A percentile compares a stretch with the other conserved stretches of the same genome.
These are phyloP conservation scores for Nothophoma quercina DNA, from an alignment of 2,329 filamentous ascomycete species.

Conservation along the genomic window DNA sequence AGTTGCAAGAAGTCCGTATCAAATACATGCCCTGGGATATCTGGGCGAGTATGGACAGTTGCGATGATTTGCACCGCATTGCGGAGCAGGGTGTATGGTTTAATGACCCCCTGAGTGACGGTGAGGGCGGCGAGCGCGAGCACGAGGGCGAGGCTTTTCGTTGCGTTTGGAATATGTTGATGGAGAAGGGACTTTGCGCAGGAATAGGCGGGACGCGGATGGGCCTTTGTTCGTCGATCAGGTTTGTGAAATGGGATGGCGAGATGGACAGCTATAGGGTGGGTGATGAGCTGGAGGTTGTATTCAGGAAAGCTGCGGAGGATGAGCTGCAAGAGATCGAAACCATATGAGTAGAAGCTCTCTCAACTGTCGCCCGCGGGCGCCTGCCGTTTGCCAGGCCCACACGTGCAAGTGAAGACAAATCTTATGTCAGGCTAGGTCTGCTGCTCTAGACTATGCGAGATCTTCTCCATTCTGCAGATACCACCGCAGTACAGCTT, in stretches of 20 bases:
- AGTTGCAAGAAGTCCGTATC: conserved; percentile 35
- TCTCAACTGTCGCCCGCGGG: too few relatives aligned
- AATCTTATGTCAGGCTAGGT: too few relatives aligned
- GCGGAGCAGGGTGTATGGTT: conserved; percentile 41
- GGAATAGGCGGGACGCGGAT: neutral
- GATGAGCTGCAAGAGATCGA: too few relatives aligned
- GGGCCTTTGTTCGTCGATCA: conserved; percentile 22
- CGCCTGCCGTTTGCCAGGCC: too few relatives aligned
- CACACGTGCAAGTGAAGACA: too few relatives aligned
- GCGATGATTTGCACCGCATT: conserved; percentile 38
- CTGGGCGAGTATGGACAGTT: conserved; percentile 46
- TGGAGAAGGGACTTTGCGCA: conserved; percentile 12
- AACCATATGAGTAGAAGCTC: too few relatives aligned
- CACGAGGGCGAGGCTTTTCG: conserved; percentile 44
- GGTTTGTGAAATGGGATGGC: conserved; percentile 41
- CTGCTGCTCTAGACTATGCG: too few relatives aligned
- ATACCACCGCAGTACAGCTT: too few relatives aligned
- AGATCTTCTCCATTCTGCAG: too few relatives aligned
- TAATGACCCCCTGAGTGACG: conserved; percentile 23
- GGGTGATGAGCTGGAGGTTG: conserved; percentile 46
- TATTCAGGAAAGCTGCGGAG: conserved; percentile 24
- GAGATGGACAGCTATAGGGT: conserved; percentile 40
- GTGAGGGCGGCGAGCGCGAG: conserved; percentile 26
- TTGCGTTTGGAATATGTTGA: conserved; percentile 34
- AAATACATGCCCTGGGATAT: conserved; percentile 45